Evolutionary conservation across 768 basidiomycete species (phyloP).

Genomic region (Leccinum longicurvipes): DNA sequence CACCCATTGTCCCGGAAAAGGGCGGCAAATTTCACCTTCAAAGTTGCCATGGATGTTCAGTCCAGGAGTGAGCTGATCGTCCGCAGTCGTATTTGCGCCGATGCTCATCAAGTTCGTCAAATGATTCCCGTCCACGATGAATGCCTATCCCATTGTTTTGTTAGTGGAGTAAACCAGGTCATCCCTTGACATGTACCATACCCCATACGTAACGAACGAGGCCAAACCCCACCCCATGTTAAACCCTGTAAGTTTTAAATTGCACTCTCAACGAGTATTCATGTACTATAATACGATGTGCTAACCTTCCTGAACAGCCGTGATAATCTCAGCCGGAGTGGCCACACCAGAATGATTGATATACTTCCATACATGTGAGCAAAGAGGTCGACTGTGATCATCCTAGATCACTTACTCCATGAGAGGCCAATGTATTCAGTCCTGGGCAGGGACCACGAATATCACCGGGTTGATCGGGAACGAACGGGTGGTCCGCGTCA

Average conservation of each 20-base stretch:
- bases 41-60: slow-evolving; percentile 24
- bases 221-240: slow-evolving; percentile 26
- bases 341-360: slow-evolving; percentile 18
- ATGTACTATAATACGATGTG: neutral
- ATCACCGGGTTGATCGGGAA: slow-evolving; percentile 13
- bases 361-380: slow-evolving; percentile 12
- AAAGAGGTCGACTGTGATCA: neutral
- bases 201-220: slow-evolving; percentile 20
- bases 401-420: slow-evolving; percentile 19
- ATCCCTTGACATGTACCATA: slow-evolving; percentile 7
- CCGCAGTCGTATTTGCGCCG: slow-evolving; percentile 20
- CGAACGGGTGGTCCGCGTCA: slow-evolving; percentile 18
- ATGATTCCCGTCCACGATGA: slow-evolving; percentile 27
- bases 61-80: slow-evolving; percentile 12
- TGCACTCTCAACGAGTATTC: neutral
- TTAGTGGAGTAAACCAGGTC: neutral
- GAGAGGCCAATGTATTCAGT: slow-evolving; percentile 26
- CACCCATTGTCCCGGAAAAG: neutral
- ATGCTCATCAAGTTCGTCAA: slow-evolving; percentile 27
- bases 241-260: slow-evolving; percentile 11
- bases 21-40: slow-evolving; percentile 11
- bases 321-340: slow-evolving; percentile 23
- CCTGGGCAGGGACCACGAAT: slow-evolving; percentile 27
- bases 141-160: slow-evolving; percentile 9
- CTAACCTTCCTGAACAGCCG: slow-evolving; percentile 22